Base-by-base conservation (phyloP, 768 basidiomycete genomes). In the Lenzites betulinus region DNA sequence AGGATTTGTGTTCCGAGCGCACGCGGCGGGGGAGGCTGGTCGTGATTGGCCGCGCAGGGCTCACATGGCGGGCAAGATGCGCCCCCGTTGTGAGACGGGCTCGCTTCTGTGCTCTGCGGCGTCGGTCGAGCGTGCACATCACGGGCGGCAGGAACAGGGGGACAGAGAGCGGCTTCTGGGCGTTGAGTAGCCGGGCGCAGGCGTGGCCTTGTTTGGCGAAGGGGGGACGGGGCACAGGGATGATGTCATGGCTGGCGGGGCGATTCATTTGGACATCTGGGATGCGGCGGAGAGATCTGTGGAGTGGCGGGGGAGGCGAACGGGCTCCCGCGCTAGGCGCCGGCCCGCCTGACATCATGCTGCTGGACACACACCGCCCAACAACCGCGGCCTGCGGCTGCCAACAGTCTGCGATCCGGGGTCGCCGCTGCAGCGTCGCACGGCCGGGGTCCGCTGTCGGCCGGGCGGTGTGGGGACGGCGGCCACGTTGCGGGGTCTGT, bases 341-440 rank as follows among this genome's bases (percentile, higher is more conserved):
- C 41, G n/a, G 11, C 20, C 18, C 41, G 39, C 56, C n/a, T 62
- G 61, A 62, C 61, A 62, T 62, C 61, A 62, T 54, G 12, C 28
- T 36, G 46, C 25, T 26, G 61, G 55, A 58, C 16, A 57, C 61
- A 62, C 60, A 62, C 30, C 60, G 39, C 30, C 54, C 60, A 61
- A 61, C 59, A 60, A 60, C 36, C 28, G 28, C 30, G 35, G 12
- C 44, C 47, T 23, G 28, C 33, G 7, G 16, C n/a, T 22, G 16
- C 7, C 49, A 20, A 15, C 26, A 13, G 7, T 18, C 18, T 22
- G 20, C 25, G 15, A 20, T 30, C 39, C 26, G 8, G 28, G 39
- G 44, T 7, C 11, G 22, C 54, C 28, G n/a, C 44, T 12, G 25
- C n/a, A n/a, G n/a, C n/a, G n/a, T n/a, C n/a, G n/a, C n/a, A n/a